Evolutionary conservation across 768 basidiomycete genomes (phyloP).

Genomic region (Russula brevipes): DNA sequence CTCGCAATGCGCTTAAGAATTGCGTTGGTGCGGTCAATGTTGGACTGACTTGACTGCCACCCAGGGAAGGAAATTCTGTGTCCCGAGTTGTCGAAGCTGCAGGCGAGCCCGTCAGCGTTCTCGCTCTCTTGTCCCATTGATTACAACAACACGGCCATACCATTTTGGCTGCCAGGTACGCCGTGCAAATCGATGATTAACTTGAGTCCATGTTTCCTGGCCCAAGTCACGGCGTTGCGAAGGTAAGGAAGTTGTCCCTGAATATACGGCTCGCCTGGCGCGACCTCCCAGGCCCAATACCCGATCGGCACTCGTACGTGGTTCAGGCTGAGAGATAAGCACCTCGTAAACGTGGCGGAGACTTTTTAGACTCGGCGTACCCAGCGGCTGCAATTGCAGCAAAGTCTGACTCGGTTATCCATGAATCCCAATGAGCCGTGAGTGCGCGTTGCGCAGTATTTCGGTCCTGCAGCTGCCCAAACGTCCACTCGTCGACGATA

Average conservation of each 20-base stretch:
- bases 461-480: slow-evolving; percentile 54
- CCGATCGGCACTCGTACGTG: slow-evolving; percentile 83
- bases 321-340: slow-evolving; percentile 49
- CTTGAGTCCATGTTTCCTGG: slow-evolving; percentile 63
- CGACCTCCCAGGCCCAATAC: slow-evolving; percentile 86
- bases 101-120: neutral
- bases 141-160: slow-evolving; percentile 35
- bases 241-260: slow-evolving; percentile 74
- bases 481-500: slow-evolving; percentile 78
- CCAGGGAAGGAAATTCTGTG: slow-evolving; percentile 53
- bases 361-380: slow-evolving; percentile 34
- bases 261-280: slow-evolving; percentile 74
- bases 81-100: slow-evolving; percentile 79
- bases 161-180: slow-evolving; percentile 82
- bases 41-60: slow-evolving; percentile 64
- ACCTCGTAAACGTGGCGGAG: slow-evolving; percentile 1
- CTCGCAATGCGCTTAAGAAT: slow-evolving; percentile 59
- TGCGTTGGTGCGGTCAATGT: slow-evolving; percentile 61
- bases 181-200: slow-evolving; percentile 68
- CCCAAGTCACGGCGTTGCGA: slow-evolving; percentile 64
- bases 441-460: slow-evolving; percentile 47
- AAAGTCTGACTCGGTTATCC: slow-evolving; percentile 83
- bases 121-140: neutral
- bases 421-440: slow-evolving; percentile 71
- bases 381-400: slow-evolving; percentile 68